These are phyloP conservation scores for Colletotrichum filicis DNA, from an alignment of 2,329 filamentous ascomycete species.

Conservation along the genomic window DNA sequence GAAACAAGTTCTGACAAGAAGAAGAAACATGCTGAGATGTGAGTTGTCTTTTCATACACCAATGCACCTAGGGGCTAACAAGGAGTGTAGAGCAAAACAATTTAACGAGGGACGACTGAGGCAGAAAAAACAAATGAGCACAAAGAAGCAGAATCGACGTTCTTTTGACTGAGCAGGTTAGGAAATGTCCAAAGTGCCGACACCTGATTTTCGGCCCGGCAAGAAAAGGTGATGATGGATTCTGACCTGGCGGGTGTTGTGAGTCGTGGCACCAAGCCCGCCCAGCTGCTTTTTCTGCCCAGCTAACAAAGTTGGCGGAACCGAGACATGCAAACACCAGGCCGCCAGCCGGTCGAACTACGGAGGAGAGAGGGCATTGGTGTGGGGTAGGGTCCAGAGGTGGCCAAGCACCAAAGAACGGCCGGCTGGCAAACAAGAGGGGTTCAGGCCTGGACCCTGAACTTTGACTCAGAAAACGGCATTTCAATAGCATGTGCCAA, in stretches of 20 bases:
- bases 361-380: not conserved
- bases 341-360: not conserved
- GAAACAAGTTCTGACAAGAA: slow-evolving; percentile 58
- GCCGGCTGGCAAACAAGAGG: not conserved
- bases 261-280: slow-evolving; percentile 1
- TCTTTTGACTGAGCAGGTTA: slow-evolving; percentile 11
- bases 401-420: not conserved
- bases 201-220: not conserved
- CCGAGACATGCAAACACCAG: slow-evolving; percentile 16
- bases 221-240: not conserved
- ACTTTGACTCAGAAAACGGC: slow-evolving; percentile 2
- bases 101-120: slow-evolving; percentile 58
- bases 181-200: not conserved
- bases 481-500: not conserved
- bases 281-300: not conserved
- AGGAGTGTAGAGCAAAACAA: slow-evolving; percentile 53
- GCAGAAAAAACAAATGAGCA: slow-evolving; percentile 59
- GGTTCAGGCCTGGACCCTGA: slow-evolving; percentile 13
- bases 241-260: not conserved
- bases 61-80: slow-evolving; percentile 28
- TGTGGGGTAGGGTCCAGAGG: slow-evolving; percentile 8
- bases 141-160: slow-evolving; percentile 56
- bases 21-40: slow-evolving; percentile 62
- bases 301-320: not conserved
- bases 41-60: slow-evolving; percentile 38